These are phyloP conservation scores for Silene vulgaris DNA, from an alignment of 179 eudicot genomes.

Conservation along the genomic window DNA sequence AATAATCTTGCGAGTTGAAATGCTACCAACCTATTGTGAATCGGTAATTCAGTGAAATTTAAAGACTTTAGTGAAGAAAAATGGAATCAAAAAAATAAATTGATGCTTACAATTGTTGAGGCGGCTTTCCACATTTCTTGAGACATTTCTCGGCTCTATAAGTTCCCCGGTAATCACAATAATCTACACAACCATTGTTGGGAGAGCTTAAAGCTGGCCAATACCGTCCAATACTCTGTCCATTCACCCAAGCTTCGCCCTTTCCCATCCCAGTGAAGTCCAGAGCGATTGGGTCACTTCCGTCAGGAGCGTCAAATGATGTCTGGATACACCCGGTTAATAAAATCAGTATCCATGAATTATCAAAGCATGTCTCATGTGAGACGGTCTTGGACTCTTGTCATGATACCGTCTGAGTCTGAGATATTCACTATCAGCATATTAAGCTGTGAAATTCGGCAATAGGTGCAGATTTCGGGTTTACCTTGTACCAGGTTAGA, in stretches of 20 bases:
- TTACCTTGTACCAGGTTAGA: conserved; percentile 92
- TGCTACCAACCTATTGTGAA: background rate
- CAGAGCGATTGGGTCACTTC: conserved; percentile 63
- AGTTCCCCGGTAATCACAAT: conserved; percentile 45
- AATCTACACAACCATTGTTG: conserved; percentile 48
- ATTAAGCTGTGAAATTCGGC: background rate
- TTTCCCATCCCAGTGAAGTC: conserved; percentile 88
- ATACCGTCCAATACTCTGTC: conserved; percentile 92
- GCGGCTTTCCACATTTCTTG: conserved; percentile 62
- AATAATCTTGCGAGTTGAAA: no score
- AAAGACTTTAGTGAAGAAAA: background rate
- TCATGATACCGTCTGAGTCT: no score
- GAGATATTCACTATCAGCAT: no score
- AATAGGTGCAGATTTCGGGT: background rate
- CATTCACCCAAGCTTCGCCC: conserved; percentile 96
- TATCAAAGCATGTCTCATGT: background rate
- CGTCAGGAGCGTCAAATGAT: conserved; percentile 61
- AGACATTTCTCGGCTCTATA: conserved; percentile 32
- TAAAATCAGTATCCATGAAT: background rate
- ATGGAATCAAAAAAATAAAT: background rate
- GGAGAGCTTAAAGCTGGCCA: conserved; percentile 65
- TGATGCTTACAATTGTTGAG: conserved; percentile 66
- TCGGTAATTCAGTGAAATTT: no score
- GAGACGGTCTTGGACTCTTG: background rate
- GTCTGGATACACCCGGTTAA: conserved; percentile 39